Evolutionary conservation across 768 basidiomycete genomes (phyloP).

Genomic region (Trametes punicea): DNA sequence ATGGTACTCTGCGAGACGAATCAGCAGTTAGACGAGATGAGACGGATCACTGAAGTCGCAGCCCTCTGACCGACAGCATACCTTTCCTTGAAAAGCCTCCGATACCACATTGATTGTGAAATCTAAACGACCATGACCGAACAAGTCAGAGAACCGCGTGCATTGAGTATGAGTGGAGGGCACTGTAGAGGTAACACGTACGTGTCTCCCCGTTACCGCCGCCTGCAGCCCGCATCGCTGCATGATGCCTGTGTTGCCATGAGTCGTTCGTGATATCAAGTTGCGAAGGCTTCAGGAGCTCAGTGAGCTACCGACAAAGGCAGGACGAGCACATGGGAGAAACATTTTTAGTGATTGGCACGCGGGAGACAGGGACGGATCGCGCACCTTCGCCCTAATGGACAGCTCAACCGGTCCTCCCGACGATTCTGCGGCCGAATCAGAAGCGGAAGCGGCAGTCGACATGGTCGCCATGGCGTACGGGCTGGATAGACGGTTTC

Average conservation of each 20-base stretch:
- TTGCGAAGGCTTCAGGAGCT: constrained; percentile 56
- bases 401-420: constrained; percentile 53
- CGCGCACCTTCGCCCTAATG: constrained; percentile 56
- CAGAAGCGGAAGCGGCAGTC: constrained; percentile 10
- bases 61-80: too few species aligned
- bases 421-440: constrained; percentile 21
- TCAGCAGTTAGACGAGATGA: neutral
- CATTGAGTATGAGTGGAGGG: neutral
- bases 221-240: constrained; percentile 69
- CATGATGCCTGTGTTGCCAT: constrained; percentile 81
- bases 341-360: neutral
- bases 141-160: neutral
- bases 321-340: neutral
- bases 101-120: constrained; percentile 76
- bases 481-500: constrained; percentile 18
- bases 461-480: constrained; percentile 18
- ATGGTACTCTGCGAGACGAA: constrained; percentile 54
- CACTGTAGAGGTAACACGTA: constrained; percentile 38
- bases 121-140: constrained; percentile 42
- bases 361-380: constrained; percentile 1
- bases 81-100: constrained; percentile 71
- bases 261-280: constrained; percentile 79
- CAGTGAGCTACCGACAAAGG: constrained; percentile 49
- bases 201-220: constrained; percentile 77
- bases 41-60: constrained; percentile 5